Percentiles rank a stretch among this genome's conserved stretches.
phyloP scores from a whole-genome alignment of 2,329 filamentous ascomycete genomes.

The Aspergillus phoenicis region DNA sequence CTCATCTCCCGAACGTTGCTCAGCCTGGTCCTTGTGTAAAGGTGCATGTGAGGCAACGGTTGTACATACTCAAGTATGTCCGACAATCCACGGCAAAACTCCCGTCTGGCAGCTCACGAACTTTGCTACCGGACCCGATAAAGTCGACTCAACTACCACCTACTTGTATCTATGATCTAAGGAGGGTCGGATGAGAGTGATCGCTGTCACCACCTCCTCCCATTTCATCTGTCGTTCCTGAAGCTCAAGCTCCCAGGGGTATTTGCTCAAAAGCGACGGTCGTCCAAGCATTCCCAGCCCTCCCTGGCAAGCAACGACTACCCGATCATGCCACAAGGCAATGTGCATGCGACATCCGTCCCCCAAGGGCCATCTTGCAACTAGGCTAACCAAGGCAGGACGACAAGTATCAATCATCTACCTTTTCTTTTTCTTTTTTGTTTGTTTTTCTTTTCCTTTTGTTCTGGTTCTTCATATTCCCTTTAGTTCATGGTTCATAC shows the following conservation, averaged over 20 bases:
- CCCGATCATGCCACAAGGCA: slow-evolving; percentile 17
- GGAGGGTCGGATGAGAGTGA: not conserved
- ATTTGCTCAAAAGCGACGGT: not conserved
- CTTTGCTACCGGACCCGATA: not conserved
- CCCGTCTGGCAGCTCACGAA: not conserved
- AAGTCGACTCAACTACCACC: slow-evolving; percentile 6
- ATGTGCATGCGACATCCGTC: slow-evolving; percentile 17
- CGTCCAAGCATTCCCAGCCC: not conserved
- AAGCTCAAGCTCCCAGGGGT: too few species aligned
- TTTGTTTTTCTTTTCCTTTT: too few species aligned
- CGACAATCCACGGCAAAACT: not conserved
- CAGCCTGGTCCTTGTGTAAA: slow-evolving; percentile 1
- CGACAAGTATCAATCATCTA: slow-evolving; percentile 15
- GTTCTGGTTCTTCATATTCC: slow-evolving; percentile 8
- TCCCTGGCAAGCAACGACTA: not conserved
- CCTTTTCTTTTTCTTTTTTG: not conserved
- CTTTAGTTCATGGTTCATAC: slow-evolving; percentile 16
- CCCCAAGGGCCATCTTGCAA: slow-evolving; percentile 9
- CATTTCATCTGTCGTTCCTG: not conserved
- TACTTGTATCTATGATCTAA: not conserved
- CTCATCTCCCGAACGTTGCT: slow-evolving; percentile 4
- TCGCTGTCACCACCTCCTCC: not conserved
- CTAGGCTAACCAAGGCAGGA: not conserved
- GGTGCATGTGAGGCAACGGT: slow-evolving; percentile 13
- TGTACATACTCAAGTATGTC: slow-evolving; percentile 13